Evolutionary conservation across 129 eudicot genomes (phyloP).

Genomic region (Chrysanthemum makinoi): DNA sequence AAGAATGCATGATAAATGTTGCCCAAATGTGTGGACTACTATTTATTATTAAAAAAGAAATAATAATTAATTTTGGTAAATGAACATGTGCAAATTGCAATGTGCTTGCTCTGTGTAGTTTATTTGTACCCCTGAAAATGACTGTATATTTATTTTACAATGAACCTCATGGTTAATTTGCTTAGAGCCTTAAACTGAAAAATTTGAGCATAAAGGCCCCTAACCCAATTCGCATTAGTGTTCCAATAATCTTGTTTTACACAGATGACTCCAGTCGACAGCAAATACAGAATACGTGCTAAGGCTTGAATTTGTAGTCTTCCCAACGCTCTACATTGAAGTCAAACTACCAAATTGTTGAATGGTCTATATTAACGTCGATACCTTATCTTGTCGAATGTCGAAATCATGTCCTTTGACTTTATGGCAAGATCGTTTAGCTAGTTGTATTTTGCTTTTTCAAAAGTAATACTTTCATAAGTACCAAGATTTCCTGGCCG

Average conservation of each 20-base stretch:
- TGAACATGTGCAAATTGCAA: slow-evolving; percentile 5
- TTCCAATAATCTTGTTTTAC: background rate
- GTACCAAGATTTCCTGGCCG: background rate
- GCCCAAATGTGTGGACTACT: slow-evolving; percentile 17
- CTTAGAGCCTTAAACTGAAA: background rate
- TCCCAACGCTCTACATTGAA: background rate
- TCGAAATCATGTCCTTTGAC: slow-evolving; percentile 31
- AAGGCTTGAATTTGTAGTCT: slow-evolving; percentile 1
- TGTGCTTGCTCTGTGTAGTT: background rate
- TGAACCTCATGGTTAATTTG: background rate
- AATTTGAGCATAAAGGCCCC: slow-evolving; percentile 9
- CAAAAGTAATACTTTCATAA: background rate
- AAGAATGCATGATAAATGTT: slow-evolving; percentile 15
- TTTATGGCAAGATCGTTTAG: slow-evolving; percentile 11
- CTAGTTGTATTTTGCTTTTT: slow-evolving; percentile 11
- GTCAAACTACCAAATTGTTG: slow-evolving; percentile 18
- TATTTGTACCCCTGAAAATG: background rate
- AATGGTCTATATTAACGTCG: background rate
- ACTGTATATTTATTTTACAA: background rate
- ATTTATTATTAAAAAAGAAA: background rate
- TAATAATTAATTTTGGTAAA: slow-evolving; percentile 1
- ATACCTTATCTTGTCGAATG: background rate
- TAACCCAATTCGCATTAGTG: background rate
- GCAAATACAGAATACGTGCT: background rate
- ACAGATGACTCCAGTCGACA: background rate